A percentile compares a stretch with the other conserved stretches of the same genome.
These are phyloP conservation scores for Globisporangium ultimum DNA, from an alignment of 352 stramenopile species.

Conservation along the genomic window DNA sequence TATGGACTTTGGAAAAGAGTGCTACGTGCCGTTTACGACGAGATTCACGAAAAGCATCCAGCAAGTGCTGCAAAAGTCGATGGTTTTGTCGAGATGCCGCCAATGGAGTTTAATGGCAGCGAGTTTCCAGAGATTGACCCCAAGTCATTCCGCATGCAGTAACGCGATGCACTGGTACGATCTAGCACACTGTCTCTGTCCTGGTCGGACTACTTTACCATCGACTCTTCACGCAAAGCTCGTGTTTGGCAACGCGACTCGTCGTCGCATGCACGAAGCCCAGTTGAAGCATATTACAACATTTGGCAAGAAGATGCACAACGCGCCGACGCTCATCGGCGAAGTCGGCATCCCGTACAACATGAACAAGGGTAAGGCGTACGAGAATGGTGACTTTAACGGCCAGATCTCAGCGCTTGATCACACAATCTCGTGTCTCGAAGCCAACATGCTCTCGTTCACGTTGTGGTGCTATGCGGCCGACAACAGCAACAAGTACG, in stretches of 20 bases:
- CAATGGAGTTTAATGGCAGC: conserved; percentile 62
- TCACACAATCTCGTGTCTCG: conserved; percentile 68
- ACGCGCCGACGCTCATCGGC: conserved; percentile 61
- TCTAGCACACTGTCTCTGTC: conserved; percentile 73
- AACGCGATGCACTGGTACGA: conserved; percentile 92
- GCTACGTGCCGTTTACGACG: conserved; percentile 76
- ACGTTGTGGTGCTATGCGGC: conserved; percentile 84
- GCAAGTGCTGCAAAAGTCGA: conserved; percentile 41
- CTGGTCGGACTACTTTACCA: conserved; percentile 70
- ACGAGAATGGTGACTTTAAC: conserved; percentile 42
- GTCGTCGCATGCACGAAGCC: conserved; percentile 42
- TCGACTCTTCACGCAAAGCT: conserved; percentile 66
- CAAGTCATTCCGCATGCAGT: conserved; percentile 46
- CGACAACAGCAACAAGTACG: conserved; percentile 69
- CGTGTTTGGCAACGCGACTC: conserved; percentile 42
- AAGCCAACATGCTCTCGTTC: conserved; percentile 73
- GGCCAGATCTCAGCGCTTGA: conserved; percentile 58
- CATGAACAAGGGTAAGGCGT: conserved; percentile 49
- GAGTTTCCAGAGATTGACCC: conserved; percentile 66
- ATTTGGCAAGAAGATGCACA: conserved; percentile 52
- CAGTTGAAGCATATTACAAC: conserved; percentile 57
- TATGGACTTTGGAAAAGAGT: conserved; percentile 76
- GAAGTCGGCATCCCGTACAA: conserved; percentile 78
- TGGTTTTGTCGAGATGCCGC: conserved; percentile 79
- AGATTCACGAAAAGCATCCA: conserved; percentile 58